Percentiles rank a stretch among this genome's conserved stretches.
Evolutionary conservation across 75 land plant species (phyloP).

Genomic region (Cryptomeria japonica): DNA sequence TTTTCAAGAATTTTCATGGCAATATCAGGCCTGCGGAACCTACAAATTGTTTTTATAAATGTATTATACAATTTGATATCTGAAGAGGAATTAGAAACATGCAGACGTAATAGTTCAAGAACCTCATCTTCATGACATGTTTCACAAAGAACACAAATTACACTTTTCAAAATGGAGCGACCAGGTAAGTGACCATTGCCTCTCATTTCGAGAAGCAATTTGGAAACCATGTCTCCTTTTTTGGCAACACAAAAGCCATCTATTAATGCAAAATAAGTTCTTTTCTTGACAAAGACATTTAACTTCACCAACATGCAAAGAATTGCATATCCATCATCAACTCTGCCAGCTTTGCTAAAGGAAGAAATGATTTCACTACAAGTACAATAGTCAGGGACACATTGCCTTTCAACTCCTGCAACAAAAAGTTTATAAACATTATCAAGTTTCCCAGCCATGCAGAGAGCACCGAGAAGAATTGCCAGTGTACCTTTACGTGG

Average conservation of each 20-base stretch:
- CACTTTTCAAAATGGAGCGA: slow-evolving; percentile 19
- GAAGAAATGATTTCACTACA: slow-evolving; percentile 30
- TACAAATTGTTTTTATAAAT: slow-evolving; percentile 47
- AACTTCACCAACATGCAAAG: slow-evolving; percentile 14
- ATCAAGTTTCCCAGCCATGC: slow-evolving; percentile 45
- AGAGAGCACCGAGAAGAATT: slow-evolving; percentile 37
- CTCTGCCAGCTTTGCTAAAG: slow-evolving; percentile 31
- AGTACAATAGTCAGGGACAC: slow-evolving; percentile 12
- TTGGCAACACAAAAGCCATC: slow-evolving; percentile 26
- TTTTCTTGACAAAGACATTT: slow-evolving; percentile 1
- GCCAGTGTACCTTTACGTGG: slow-evolving; percentile 35
- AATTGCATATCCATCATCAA: slow-evolving; percentile 48
- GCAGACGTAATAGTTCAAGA: slow-evolving; percentile 32
- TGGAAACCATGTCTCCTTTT: slow-evolving; percentile 39
- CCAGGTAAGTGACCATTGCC: slow-evolving; percentile 38
- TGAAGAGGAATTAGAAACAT: slow-evolving; percentile 12
- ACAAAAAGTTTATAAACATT: slow-evolving; percentile 37
- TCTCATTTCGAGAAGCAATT: slow-evolving; percentile 46
- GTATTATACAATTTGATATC: slow-evolving; percentile 27
- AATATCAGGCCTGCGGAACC: slow-evolving; percentile 32
- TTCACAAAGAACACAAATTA: slow-evolving; percentile 34
- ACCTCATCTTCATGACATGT: slow-evolving; percentile 24
- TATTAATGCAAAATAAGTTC: slow-evolving; percentile 25
- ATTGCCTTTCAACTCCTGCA: slow-evolving; percentile 25
- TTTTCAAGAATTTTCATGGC: slow-evolving; percentile 32